phyloP scores from a whole-genome alignment of 2,329 filamentous ascomycete species.

The Fusarium sp. region DNA sequence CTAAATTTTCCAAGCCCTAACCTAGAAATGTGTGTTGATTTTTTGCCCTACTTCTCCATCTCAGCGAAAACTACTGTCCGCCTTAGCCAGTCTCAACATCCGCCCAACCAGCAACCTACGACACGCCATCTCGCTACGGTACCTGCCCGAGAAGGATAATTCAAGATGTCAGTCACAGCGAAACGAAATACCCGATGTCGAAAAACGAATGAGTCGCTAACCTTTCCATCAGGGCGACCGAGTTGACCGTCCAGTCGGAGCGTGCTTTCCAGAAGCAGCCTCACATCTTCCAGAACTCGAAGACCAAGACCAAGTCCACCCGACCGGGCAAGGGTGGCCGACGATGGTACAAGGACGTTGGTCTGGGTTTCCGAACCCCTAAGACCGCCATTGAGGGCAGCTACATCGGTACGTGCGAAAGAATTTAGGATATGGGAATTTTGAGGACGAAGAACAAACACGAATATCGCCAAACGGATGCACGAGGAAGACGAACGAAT shows the following conservation, averaged over 20 bases:
- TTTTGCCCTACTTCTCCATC: conserved; percentile 53
- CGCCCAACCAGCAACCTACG: conserved; percentile 52
- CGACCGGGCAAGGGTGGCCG: conserved; percentile 91
- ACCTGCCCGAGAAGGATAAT: conserved; percentile 55
- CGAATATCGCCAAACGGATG: background rate
- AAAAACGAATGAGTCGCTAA: conserved; percentile 46
- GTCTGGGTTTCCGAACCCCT: conserved; percentile 98
- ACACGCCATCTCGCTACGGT: conserved; percentile 55
- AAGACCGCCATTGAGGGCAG: conserved; percentile 98
- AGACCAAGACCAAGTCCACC: conserved; percentile 86
- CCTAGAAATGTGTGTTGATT: conserved; percentile 20
- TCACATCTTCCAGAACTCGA: conserved; percentile 99
- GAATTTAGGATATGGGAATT: conserved; percentile 15
- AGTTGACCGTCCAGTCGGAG: conserved; percentile 99
- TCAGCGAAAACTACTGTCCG: conserved; percentile 50
- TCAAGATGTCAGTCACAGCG: conserved; percentile 56
- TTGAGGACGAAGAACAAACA: conserved; percentile 4
- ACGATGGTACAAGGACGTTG: conserved; percentile 99
- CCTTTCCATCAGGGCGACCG: conserved; percentile 83
- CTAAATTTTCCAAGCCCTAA: conserved; percentile 44
- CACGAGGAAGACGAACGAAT: background rate
- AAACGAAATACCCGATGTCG: conserved; percentile 35
- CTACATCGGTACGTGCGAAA: conserved; percentile 90
- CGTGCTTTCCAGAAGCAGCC: conserved; percentile 99
- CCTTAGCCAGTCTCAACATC: conserved; percentile 47